Percentiles rank a stretch among this genome's conserved stretches.
Conservation (phyloP, 306 rosid species). For the Abrus precatorius region DNA sequence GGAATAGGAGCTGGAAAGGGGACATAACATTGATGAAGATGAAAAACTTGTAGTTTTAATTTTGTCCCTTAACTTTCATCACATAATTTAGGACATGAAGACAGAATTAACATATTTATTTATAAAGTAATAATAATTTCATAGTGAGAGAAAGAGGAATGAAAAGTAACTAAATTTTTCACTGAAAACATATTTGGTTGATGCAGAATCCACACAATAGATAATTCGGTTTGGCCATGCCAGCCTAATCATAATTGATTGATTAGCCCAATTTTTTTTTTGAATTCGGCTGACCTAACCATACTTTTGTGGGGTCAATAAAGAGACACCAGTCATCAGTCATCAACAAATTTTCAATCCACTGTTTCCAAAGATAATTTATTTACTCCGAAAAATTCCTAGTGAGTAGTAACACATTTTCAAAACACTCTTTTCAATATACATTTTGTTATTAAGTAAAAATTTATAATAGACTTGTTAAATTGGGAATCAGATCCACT, state of each 20-base stretch:
- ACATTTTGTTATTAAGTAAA: not conserved
- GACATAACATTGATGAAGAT: constrained; percentile 8
- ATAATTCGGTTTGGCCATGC: not conserved
- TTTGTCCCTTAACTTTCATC: not conserved
- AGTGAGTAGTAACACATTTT: not conserved
- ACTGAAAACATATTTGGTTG: not conserved
- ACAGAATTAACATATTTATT: not conserved
- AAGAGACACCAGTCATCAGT: not conserved
- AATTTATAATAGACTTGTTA: not conserved
- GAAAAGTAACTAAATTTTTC: not conserved
- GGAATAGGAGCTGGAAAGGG: constrained; percentile 13
- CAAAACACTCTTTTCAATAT: not conserved
- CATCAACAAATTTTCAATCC: no score
- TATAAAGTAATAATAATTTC: not conserved
- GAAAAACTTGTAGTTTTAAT: not conserved
- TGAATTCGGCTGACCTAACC: not conserved
- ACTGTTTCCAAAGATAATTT: no score
- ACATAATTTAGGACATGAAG: constrained; percentile 3
- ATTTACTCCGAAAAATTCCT: not conserved
- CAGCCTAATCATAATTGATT: not conserved
- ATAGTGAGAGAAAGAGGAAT: not conserved
- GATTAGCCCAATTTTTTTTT: not conserved
- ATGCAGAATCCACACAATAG: constrained; percentile 14
- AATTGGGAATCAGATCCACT: not conserved
- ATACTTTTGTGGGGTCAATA: not conserved